Percentiles rank a stretch among this genome's conserved stretches.
Evolutionary conservation across 164 flowering plant species (phyloP).

Genomic region (Aristolochia contorta): DNA sequence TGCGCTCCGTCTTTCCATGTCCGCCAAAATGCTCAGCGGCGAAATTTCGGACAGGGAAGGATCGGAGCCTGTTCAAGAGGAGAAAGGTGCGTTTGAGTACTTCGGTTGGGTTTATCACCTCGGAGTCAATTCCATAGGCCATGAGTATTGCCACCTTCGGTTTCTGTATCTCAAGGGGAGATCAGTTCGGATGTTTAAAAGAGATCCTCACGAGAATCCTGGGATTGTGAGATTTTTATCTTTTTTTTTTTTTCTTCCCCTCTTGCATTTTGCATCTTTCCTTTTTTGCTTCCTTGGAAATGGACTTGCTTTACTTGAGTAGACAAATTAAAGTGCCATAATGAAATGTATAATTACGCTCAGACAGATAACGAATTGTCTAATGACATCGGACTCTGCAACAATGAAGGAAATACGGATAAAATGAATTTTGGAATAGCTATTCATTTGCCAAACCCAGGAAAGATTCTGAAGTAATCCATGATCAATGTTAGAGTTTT

Average conservation of each 20-base stretch:
- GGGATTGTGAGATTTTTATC: constrained; percentile 45
- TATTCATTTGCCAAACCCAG: no score
- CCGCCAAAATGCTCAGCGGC: neutral
- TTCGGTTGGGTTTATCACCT: constrained; percentile 86
- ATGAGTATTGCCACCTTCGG: constrained; percentile 71
- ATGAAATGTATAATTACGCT: no score
- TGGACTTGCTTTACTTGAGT: no score
- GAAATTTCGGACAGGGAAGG: neutral
- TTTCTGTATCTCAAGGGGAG: constrained; percentile 60
- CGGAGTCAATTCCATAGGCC: constrained; percentile 72
- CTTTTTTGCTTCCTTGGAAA: no score
- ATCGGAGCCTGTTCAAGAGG: neutral
- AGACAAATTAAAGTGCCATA: no score
- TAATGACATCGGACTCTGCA: no score
- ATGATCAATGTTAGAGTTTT: no score
- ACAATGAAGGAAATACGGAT: no score
- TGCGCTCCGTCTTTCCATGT: no score
- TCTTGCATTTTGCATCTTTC: neutral
- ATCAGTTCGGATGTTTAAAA: constrained; percentile 70
- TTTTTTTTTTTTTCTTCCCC: neutral
- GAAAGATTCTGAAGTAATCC: no score
- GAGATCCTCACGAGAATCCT: constrained; percentile 72
- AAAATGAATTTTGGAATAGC: no score
- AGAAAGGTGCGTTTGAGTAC: constrained; percentile 27
- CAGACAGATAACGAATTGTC: no score